Evolutionary conservation across 768 basidiomycete genomes (phyloP).

Genomic region (Baorangia bicolor): DNA sequence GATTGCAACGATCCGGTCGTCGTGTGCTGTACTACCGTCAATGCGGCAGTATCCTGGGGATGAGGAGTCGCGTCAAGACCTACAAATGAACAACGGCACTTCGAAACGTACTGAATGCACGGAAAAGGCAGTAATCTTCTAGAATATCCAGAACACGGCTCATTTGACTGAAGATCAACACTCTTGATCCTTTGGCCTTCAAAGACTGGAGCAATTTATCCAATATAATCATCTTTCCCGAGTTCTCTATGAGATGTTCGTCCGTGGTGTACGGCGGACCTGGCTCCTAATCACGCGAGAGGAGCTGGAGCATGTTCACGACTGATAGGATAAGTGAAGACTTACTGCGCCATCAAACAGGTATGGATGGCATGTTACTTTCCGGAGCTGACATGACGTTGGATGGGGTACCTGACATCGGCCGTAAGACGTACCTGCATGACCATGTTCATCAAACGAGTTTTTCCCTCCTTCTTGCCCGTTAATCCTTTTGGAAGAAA

Average conservation of each 20-base stretch:
- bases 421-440: constrained; percentile 72
- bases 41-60: constrained; percentile 89
- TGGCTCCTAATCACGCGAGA: constrained; percentile 63
- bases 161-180: constrained; percentile 99
- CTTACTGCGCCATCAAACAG: constrained; percentile 88
- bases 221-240: constrained; percentile 96
- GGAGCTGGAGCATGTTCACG: neutral
- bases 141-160: constrained; percentile 95
- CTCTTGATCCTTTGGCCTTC: constrained; percentile 92
- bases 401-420: neutral
- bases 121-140: constrained; percentile 95
- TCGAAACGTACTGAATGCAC: constrained; percentile 69
- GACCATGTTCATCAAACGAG: constrained; percentile 96
- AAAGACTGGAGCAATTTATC: constrained; percentile 87
- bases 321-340: constrained; percentile 2
- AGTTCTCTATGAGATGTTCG: constrained; percentile 92
- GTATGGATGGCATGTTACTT: constrained; percentile 89
- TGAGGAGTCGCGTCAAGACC: constrained; percentile 2
- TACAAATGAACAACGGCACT: no score
- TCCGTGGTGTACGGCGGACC: constrained; percentile 98
- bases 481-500: constrained; percentile 59
- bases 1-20: constrained; percentile 92
- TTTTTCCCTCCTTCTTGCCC: constrained; percentile 99
- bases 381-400: constrained; percentile 49
- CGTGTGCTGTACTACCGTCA: constrained; percentile 93